Conservation (phyloP, 495 filamentous ascomycete genomes). For the Penicillium paxilli region DNA sequence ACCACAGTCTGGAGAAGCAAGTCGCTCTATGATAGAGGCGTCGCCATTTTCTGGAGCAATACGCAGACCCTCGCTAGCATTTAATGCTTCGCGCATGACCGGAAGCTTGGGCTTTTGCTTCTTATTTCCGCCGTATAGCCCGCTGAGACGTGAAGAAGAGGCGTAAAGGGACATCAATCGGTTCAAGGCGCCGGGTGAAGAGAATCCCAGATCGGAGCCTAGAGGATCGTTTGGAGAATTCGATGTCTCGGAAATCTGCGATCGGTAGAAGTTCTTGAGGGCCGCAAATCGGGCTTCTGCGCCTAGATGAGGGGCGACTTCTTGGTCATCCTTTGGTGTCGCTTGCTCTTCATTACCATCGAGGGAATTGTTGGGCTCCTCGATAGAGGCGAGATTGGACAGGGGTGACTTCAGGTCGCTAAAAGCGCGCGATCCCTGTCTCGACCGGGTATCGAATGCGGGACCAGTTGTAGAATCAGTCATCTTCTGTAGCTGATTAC, state of each 20-base stretch:
- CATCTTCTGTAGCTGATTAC: constrained; percentile 66
- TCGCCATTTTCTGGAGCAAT: constrained; percentile 53
- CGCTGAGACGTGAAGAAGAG: constrained; percentile 43
- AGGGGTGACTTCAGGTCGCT: constrained; percentile 42
- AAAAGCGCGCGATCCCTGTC: constrained; percentile 35
- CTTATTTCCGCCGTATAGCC: constrained; percentile 56
- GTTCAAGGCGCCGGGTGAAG: constrained; percentile 78
- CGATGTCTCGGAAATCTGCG: constrained; percentile 64
- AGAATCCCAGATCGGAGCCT: constrained; percentile 55
- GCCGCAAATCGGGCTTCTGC: constrained; percentile 47
- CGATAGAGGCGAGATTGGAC: constrained; percentile 37
- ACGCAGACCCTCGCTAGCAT: constrained; percentile 67
- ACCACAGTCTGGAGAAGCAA: constrained; percentile 43
- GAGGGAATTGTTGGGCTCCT: constrained; percentile 24
- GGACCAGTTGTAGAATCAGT: constrained; percentile 26
- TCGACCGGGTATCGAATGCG: constrained; percentile 24
- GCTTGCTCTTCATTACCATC: constrained; percentile 13
- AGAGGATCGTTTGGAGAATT: constrained; percentile 53
- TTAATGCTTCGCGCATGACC: constrained; percentile 76
- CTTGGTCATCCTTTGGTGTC: constrained; percentile 17
- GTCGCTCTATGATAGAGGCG: constrained; percentile 39
- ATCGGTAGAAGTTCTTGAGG: constrained; percentile 69
- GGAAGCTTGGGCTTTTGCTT: constrained; percentile 65
- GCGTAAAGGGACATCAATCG: constrained; percentile 93
- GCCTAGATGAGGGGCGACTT: constrained; percentile 24